phyloP scores from a whole-genome alignment of 352 stramenopile genomes.

The Phytophthora sp. region DNA sequence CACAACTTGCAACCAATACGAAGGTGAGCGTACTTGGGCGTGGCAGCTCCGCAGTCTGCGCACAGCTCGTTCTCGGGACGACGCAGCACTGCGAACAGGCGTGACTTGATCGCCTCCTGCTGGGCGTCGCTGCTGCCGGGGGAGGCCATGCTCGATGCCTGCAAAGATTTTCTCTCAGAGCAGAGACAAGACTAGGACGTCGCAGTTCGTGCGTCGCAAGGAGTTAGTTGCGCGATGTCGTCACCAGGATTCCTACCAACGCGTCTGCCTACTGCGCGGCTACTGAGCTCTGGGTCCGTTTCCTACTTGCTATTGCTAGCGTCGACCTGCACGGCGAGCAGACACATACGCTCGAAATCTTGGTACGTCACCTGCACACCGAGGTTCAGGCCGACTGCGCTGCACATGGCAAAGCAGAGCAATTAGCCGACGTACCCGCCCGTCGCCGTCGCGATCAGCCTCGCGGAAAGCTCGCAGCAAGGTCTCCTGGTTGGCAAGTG shows the following conservation, averaged over 20 bases:
- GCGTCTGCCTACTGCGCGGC: background rate
- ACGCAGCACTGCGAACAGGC: constrained; percentile 43
- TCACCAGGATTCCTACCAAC: background rate
- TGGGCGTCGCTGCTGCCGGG: constrained; percentile 20
- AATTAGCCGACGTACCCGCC: constrained; percentile 34
- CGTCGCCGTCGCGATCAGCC: constrained; percentile 64
- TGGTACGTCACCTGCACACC: constrained; percentile 61
- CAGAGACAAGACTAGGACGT: constrained; percentile 18
- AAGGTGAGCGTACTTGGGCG: constrained; percentile 76
- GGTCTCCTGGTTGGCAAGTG: constrained; percentile 40
- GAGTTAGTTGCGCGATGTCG: too few species aligned
- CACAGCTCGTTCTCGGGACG: constrained; percentile 67
- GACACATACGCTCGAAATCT: constrained; percentile 70
- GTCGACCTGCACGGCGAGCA: constrained; percentile 43
- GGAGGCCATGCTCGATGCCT: constrained; percentile 22
- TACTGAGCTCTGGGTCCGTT: constrained; percentile 12
- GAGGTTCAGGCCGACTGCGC: background rate
- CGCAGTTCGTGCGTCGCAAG: background rate
- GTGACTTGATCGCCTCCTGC: constrained; percentile 44
- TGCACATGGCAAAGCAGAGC: background rate
- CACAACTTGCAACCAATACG: constrained; percentile 1
- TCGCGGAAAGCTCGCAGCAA: constrained; percentile 50
- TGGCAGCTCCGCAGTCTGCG: constrained; percentile 67
- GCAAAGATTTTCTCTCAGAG: constrained; percentile 18
- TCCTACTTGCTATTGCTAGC: constrained; percentile 36